Base-by-base conservation (phyloP, 2,329 filamentous ascomycete genomes). In the Stagonosporopsis rhizophila region DNA sequence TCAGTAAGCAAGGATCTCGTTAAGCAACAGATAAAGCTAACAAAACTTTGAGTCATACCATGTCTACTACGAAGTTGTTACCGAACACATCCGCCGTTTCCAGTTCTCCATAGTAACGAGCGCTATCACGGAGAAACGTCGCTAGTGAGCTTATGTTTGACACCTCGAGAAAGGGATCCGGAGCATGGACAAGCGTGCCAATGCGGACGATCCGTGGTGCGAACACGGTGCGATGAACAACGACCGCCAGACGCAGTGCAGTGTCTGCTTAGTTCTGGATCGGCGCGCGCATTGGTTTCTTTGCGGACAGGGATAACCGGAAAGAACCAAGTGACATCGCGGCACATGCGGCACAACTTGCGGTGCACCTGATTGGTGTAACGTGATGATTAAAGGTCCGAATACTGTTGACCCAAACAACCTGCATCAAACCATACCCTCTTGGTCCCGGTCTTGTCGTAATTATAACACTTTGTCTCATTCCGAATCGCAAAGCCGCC, bases 401-500 rank as follows among this genome's bases (percentile, higher is more conserved):
- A 52, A 23, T 11, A n/a, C 12, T 34, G 47, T 47, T 41, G 51
- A 47, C 19, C 52, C 40, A 50, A 55, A 50, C 46, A 50, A 40
- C 12, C n/a, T 41, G 17, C 46, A 37, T 11, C 22, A 17, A 28
- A 35, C 42, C 17, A 23, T 8, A 19, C 6, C 12, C 11, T 12
- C 12, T 27, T 20, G 3, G 22, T 17, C 41, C 23, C 19, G 15
- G 15, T 35, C 35, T 27, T 37, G 9, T 12, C 14, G 37, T 9
- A 19, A 37, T 40, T 1, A 4, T 4, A 5, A 12, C 30, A 17
- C 41, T 41, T 30, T 20, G 30, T 37, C 17, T 9, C 6, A 23
- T 14, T 6, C 12, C 17, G 17, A 4, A 30, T 30, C 8, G 28
- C 9, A 25, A 40, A 51, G 42, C 37, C 14, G 38, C 25, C 41